A percentile compares a stretch with the other conserved stretches of the same genome.
Evolutionary conservation across 768 basidiomycete genomes (phyloP).

Genomic region (Trametes maxima): DNA sequence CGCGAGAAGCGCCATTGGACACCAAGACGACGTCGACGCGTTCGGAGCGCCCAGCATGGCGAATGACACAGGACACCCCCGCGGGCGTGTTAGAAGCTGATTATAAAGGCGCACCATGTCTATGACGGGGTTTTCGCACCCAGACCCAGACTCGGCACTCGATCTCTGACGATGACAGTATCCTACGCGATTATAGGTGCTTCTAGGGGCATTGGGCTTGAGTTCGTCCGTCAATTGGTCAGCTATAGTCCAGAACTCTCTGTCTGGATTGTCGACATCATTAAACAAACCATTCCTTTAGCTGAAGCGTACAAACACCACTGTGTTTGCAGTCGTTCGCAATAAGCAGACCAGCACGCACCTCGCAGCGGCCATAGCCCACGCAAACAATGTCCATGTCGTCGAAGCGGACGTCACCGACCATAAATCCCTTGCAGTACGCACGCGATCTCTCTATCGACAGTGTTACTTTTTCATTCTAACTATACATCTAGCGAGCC

Average conservation of each 20-base stretch:
- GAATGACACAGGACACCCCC: no score
- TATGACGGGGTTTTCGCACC: no score
- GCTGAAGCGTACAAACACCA: conserved; percentile 18
- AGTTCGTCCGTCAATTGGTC: conserved; percentile 9
- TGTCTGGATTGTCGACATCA: neutral
- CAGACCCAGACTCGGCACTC: neutral
- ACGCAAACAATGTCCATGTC: conserved; percentile 35
- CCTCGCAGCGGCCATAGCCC: conserved; percentile 4
- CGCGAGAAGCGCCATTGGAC: no score
- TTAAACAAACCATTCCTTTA: neutral
- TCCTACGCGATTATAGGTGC: conserved; percentile 14
- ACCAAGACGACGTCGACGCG: no score
- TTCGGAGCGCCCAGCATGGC: no score
- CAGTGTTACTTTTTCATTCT: neutral
- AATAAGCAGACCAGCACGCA: conserved; percentile 16
- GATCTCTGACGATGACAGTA: neutral
- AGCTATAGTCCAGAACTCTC: neutral
- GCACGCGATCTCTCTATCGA: neutral
- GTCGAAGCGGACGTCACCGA: conserved; percentile 42
- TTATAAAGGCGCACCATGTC: no score
- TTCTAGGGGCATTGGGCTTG: conserved; percentile 13
- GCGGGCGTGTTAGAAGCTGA: no score
- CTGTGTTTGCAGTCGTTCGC: conserved; percentile 29
- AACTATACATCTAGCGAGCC: conserved; percentile 26
- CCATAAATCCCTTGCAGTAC: conserved; percentile 32